Evolutionary conservation across 805 yeast genomes (phyloP).

Genomic region (Suhomyces tanzawaensis): DNA sequence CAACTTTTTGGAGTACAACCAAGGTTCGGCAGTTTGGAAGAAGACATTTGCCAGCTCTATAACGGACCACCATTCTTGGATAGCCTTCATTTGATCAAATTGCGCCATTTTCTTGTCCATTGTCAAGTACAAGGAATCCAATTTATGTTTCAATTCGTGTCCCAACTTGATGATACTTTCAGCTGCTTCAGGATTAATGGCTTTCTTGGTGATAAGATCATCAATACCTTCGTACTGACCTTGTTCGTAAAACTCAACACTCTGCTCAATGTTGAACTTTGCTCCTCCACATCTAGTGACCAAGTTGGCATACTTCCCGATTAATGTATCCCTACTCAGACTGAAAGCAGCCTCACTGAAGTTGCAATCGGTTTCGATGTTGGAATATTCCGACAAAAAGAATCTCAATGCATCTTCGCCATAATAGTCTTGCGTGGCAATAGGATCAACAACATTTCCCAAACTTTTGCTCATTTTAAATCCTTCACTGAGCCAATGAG

Average conservation of each 20-base stretch:
- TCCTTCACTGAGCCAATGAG: constrained; percentile 92
- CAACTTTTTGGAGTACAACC: constrained; percentile 49
- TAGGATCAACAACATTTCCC: constrained; percentile 93
- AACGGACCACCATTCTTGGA: constrained; percentile 57
- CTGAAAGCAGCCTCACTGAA: constrained; percentile 60
- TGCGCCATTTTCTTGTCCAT: constrained; percentile 45
- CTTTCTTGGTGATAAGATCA: constrained; percentile 13
- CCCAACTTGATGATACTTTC: constrained; percentile 15
- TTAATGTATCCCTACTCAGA: constrained; percentile 57
- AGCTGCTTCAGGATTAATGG: constrained; percentile 11
- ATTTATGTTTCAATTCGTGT: constrained; percentile 22
- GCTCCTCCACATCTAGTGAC: constrained; percentile 70
- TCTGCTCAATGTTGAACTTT: constrained; percentile 56
- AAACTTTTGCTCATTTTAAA: constrained; percentile 89
- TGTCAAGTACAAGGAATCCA: constrained; percentile 32
- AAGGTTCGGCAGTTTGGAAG: constrained; percentile 72
- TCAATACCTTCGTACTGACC: constrained; percentile 25
- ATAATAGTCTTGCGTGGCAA: constrained; percentile 56
- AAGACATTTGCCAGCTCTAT: constrained; percentile 61
- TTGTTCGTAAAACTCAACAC: constrained; percentile 28
- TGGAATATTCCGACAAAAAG: constrained; percentile 73
- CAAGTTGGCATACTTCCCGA: constrained; percentile 82
- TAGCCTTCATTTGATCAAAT: constrained; percentile 56
- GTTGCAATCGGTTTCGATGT: constrained; percentile 74
- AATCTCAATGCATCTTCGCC: constrained; percentile 76